These are phyloP conservation scores for Gynochthodes officinalis DNA, from an alignment of 257 asterid genomes.

Conservation along the genomic window DNA sequence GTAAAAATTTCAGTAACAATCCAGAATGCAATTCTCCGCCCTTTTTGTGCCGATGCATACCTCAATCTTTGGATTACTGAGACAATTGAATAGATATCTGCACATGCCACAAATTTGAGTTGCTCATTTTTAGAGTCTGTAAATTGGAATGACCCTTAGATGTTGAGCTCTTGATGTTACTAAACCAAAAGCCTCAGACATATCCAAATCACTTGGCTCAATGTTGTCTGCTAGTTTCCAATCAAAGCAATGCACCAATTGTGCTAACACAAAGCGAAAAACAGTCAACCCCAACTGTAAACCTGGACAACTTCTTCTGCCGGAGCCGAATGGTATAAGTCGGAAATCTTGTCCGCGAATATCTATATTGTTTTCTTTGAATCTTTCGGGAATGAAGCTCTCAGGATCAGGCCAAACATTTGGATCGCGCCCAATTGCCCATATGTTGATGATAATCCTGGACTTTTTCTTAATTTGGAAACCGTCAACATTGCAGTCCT, in stretches of 20 bases:
- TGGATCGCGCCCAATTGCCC: conserved; percentile 25
- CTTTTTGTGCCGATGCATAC: too few relatives aligned
- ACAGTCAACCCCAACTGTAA: conserved; percentile 24
- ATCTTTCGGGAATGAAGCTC: conserved; percentile 28
- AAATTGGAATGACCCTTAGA: conserved; percentile 1
- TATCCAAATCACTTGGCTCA: conserved; percentile 26
- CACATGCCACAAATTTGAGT: not conserved
- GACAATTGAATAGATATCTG: not conserved
- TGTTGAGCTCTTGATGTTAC: conserved; percentile 23
- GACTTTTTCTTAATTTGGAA: conserved; percentile 14
- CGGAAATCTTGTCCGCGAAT: conserved; percentile 23
- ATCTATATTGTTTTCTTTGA: conserved; percentile 12
- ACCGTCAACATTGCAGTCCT: conserved; percentile 26
- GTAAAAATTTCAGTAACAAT: too few relatives aligned
- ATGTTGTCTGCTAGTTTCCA: conserved; percentile 24
- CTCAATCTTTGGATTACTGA: too few relatives aligned
- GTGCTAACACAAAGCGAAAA: conserved; percentile 23
- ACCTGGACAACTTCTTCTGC: conserved; percentile 31
- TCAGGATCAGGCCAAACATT: conserved; percentile 28
- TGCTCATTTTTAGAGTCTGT: not conserved
- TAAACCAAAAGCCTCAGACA: conserved; percentile 28
- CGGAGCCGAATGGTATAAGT: conserved; percentile 28
- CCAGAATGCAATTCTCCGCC: too few relatives aligned
- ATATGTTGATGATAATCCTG: conserved; percentile 12
- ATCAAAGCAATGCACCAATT: conserved; percentile 29